phyloP scores from a whole-genome alignment of 768 basidiomycete species.

The Boletus sensibilis region DNA sequence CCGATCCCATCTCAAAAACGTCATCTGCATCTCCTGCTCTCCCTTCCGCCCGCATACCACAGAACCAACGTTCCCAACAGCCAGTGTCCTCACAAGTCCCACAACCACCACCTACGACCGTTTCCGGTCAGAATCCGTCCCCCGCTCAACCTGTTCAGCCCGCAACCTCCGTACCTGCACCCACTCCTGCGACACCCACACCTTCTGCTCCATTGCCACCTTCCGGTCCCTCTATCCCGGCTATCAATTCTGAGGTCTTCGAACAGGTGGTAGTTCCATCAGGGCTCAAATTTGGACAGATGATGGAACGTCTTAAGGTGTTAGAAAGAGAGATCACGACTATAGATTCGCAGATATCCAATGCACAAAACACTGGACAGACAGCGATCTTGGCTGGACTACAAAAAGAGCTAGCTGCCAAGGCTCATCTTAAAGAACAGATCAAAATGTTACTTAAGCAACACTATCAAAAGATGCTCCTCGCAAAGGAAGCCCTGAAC shows the following conservation, averaged over 20 bases:
- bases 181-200: conserved; percentile 12
- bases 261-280: conserved; percentile 14
- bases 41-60: conserved; percentile 22
- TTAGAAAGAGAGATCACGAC: conserved; percentile 17
- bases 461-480: conserved; percentile 15
- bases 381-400: conserved; percentile 8
- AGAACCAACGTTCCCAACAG: conserved; percentile 23
- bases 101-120: conserved; percentile 12
- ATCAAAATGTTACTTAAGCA: conserved; percentile 15
- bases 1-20: conserved; percentile 18
- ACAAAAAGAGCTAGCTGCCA: conserved; percentile 10
- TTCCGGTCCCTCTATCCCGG: conserved; percentile 5
- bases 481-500: conserved; percentile 11
- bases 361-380: conserved; percentile 21
- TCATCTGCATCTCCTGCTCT: conserved; percentile 22
- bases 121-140: conserved; percentile 5
- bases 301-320: conserved; percentile 23
- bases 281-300: conserved; percentile 19
- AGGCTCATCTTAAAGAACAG: background rate
- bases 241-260: conserved; percentile 5
- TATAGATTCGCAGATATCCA: conserved; percentile 17
- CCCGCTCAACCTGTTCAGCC: conserved; percentile 10
- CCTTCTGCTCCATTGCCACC: conserved; percentile 5
- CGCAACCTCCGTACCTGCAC: background rate
- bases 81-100: conserved; percentile 19